Evolutionary conservation across 2,329 filamentous ascomycete species (phyloP).

Genomic region (Microsporum audouinii): DNA sequence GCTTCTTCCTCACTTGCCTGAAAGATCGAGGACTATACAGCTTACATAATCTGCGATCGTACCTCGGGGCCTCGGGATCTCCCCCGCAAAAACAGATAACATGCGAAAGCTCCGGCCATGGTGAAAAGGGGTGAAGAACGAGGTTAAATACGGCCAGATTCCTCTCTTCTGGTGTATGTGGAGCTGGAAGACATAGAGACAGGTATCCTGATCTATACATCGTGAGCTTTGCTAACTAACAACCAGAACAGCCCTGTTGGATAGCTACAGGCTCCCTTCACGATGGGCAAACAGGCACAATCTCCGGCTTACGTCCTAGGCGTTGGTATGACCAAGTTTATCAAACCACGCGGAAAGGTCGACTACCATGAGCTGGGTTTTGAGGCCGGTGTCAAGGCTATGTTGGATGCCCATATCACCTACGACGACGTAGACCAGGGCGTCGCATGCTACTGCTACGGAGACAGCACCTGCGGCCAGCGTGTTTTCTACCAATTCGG

Average conservation of each 20-base stretch:
- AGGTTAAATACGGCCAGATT: background rate
- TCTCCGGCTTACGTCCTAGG: slow-evolving; percentile 74
- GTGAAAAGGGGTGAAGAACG: background rate
- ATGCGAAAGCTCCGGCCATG: background rate
- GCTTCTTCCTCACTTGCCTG: too few species aligned
- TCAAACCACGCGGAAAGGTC: slow-evolving; percentile 87
- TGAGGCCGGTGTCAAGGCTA: slow-evolving; percentile 80
- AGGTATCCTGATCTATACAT: too few species aligned
- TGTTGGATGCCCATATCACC: slow-evolving; percentile 66
- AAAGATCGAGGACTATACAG: background rate
- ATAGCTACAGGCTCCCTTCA: slow-evolving; percentile 14
- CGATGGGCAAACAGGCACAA: slow-evolving; percentile 41
- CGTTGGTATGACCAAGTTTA: slow-evolving; percentile 98
- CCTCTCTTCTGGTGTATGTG: background rate
- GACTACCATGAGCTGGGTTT: slow-evolving; percentile 93
- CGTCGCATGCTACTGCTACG: slow-evolving; percentile 96
- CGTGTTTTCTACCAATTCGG: slow-evolving; percentile 98
- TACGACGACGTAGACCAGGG: slow-evolving; percentile 95
- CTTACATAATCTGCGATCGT: background rate
- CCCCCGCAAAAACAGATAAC: background rate
- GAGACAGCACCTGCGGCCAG: slow-evolving; percentile 88
- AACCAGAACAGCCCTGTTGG: background rate
- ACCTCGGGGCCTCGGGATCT: background rate
- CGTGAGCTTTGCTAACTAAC: background rate
- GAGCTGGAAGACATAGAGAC: background rate